These are phyloP conservation scores for Dipodascopsis tothii DNA, from an alignment of 805 yeast species.

Conservation along the genomic window DNA sequence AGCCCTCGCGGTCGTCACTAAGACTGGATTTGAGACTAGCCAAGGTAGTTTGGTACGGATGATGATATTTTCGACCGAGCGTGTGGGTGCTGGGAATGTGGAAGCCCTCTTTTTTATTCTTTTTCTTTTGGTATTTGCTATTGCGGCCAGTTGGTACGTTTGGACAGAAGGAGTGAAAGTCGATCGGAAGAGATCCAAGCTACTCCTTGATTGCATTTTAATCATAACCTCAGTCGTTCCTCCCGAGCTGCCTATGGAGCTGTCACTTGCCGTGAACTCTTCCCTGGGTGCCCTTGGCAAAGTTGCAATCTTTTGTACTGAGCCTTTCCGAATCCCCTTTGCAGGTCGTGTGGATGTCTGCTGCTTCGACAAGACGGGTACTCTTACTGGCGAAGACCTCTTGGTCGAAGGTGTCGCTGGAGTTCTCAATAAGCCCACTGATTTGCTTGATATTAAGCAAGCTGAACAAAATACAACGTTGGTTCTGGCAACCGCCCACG, in stretches of 20 bases:
- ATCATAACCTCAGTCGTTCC: conserved; percentile 97
- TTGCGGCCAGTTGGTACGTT: conserved; percentile 94
- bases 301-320: conserved; percentile 89
- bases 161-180: conserved; percentile 95
- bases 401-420: conserved; percentile 96
- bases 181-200: conserved; percentile 92
- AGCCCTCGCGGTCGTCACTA: conserved; percentile 80
- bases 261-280: conserved; percentile 94
- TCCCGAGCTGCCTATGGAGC: conserved; percentile 97
- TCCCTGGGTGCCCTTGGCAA: conserved; percentile 83
- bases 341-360: conserved; percentile 98
- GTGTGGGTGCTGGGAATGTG: conserved; percentile 90
- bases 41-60: conserved; percentile 96
- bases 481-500: conserved; percentile 92
- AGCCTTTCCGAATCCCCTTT: conserved; percentile 94
- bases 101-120: conserved; percentile 90
- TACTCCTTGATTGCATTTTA: conserved; percentile 89
- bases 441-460: conserved; percentile 46
- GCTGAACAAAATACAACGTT: conserved; percentile 63
- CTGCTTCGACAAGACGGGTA: conserved; percentile 97
- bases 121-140: conserved; percentile 81
- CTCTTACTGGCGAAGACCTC: conserved; percentile 92
- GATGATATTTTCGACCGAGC: conserved; percentile 94
- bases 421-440: conserved; percentile 37
- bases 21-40: conserved; percentile 97